These are phyloP conservation scores for Lachnellula cervina DNA, from an alignment of 2,329 filamentous ascomycete genomes.

Conservation along the genomic window DNA sequence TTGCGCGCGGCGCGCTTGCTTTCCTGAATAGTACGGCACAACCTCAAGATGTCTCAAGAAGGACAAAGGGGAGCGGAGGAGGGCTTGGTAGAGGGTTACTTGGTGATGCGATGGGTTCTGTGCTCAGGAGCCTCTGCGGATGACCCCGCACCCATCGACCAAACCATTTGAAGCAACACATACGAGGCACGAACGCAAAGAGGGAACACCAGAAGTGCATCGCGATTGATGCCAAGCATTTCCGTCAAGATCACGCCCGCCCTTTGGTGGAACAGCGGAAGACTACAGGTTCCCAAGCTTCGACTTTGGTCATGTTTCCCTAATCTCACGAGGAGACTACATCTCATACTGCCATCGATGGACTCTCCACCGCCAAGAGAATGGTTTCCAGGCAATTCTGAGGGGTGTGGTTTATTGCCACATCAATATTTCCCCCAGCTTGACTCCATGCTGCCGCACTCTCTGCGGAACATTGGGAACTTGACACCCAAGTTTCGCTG, in stretches of 20 bases:
- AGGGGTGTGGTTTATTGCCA: background rate
- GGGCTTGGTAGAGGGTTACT: background rate
- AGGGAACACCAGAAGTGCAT: background rate
- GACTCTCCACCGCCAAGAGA: too few relatives aligned
- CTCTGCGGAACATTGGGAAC: background rate
- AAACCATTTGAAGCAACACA: background rate
- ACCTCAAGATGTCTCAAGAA: background rate
- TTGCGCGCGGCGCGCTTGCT: slow-evolving; percentile 15
- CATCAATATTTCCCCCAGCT: background rate
- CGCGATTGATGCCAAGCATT: background rate
- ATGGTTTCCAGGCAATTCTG: too few relatives aligned
- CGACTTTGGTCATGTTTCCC: background rate
- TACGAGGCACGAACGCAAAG: background rate
- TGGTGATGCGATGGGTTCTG: background rate
- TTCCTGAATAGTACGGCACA: slow-evolving; percentile 2
- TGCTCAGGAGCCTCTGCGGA: background rate
- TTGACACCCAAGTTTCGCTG: background rate
- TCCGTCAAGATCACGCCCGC: background rate
- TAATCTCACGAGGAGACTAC: background rate
- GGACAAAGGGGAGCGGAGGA: background rate
- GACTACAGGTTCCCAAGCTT: background rate
- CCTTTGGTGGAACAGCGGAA: background rate
- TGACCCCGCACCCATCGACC: background rate
- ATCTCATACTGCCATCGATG: background rate
- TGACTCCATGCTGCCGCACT: background rate